Percentiles rank a stretch among this genome's conserved stretches.
Evolutionary conservation across 2,329 filamentous ascomycete species (phyloP).

Genomic region (Aspergillus ochraceus): DNA sequence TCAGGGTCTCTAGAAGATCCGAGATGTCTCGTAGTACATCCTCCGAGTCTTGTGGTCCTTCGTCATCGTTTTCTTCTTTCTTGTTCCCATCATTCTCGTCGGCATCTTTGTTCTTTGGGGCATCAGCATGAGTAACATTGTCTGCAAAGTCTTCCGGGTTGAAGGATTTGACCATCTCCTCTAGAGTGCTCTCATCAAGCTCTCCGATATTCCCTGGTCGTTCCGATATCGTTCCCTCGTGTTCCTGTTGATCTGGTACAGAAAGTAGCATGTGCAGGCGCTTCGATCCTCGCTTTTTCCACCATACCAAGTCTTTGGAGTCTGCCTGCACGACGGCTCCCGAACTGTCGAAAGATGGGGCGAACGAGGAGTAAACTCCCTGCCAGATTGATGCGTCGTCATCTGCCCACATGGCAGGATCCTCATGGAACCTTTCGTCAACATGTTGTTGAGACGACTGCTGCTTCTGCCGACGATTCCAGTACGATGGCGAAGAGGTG

Average conservation of each 20-base stretch:
- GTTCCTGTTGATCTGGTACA: slow-evolving; percentile 21
- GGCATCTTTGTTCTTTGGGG: slow-evolving; percentile 25
- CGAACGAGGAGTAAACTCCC: slow-evolving; percentile 51
- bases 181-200: slow-evolving; percentile 40
- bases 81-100: slow-evolving; percentile 17
- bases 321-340: slow-evolving; percentile 43
- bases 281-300: slow-evolving; percentile 42
- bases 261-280: slow-evolving; percentile 40
- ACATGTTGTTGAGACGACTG: slow-evolving; percentile 20
- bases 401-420: slow-evolving; percentile 30
- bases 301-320: slow-evolving; percentile 48
- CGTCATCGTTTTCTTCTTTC: background rate
- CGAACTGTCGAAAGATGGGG: slow-evolving; percentile 48
- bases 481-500: slow-evolving; percentile 39
- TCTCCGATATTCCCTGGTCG: slow-evolving; percentile 34
- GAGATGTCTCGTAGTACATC: slow-evolving; percentile 59
- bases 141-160: slow-evolving; percentile 36
- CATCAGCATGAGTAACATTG: slow-evolving; percentile 21
- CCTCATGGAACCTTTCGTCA: slow-evolving; percentile 27
- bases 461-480: slow-evolving; percentile 38
- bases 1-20: slow-evolving; percentile 60
- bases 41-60: slow-evolving; percentile 47
- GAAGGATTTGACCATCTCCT: slow-evolving; percentile 45
- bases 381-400: slow-evolving; percentile 40
- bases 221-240: slow-evolving; percentile 21